phyloP scores from a whole-genome alignment of 768 basidiomycete species.

The Tylopilus felleus region DNA sequence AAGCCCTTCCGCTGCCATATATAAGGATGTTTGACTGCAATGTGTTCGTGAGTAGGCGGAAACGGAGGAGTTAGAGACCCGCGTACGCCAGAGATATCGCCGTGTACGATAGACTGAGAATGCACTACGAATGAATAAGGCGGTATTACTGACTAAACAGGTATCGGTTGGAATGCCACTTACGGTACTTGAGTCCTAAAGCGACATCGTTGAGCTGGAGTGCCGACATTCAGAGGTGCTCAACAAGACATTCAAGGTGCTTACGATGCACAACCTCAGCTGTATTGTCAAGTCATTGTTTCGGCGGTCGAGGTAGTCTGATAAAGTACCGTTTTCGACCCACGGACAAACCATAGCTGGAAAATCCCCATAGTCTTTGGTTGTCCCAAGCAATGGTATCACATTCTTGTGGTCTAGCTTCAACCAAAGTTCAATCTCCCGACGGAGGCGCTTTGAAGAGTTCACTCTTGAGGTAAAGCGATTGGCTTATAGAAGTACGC shows the following conservation, averaged over 20 bases:
- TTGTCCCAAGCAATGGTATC: constrained; percentile 28
- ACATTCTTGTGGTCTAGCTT: constrained; percentile 30
- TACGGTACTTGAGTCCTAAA: constrained; percentile 27
- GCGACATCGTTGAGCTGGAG: constrained; percentile 25
- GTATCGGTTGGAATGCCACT: neutral
- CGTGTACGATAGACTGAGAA: constrained; percentile 20
- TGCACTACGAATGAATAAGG: constrained; percentile 15
- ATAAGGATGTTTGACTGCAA: constrained; percentile 45
- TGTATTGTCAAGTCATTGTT: constrained; percentile 11
- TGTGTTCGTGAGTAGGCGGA: neutral
- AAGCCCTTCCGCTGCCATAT: constrained; percentile 38
- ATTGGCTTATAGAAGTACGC: neutral
- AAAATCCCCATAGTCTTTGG: constrained; percentile 28
- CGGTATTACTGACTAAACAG: neutral
- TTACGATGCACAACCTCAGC: constrained; percentile 16
- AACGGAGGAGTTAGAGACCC: neutral
- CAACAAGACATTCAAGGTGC: neutral
- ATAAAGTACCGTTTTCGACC: constrained; percentile 29
- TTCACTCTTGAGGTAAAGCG: neutral
- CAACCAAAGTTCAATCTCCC: constrained; percentile 32
- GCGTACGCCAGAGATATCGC: constrained; percentile 30
- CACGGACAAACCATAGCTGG: constrained; percentile 35
- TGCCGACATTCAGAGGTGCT: neutral
- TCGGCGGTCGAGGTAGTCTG: constrained; percentile 18
- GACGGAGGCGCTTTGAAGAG: constrained; percentile 17